Evolutionary conservation across 371 early-diverging fungal genomes (phyloP).

Genomic region (Syncephalastrum monosporum): DNA sequence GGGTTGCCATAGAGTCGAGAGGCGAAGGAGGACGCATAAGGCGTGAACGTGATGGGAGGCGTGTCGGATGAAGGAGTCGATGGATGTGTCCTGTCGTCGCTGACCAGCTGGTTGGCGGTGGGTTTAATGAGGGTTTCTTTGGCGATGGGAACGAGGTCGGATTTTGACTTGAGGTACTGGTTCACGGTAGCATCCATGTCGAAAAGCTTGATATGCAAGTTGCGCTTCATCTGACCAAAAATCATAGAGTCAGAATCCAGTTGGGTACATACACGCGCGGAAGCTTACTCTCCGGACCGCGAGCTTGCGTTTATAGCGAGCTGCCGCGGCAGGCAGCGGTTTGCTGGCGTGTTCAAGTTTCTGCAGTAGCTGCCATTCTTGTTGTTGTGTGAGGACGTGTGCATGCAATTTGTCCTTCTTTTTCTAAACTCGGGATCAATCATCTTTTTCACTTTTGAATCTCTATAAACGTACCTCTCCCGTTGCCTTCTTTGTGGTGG

Average conservation of each 20-base stretch:
- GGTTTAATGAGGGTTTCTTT: constrained; percentile 27
- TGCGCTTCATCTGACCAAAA: constrained; percentile 47
- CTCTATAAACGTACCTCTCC: too few species aligned
- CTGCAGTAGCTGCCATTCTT: constrained; percentile 63
- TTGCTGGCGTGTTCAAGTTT: constrained; percentile 50
- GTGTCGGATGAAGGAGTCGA: constrained; percentile 6
- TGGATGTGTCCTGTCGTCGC: constrained; percentile 4
- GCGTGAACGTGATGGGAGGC: constrained; percentile 45
- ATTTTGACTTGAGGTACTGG: constrained; percentile 30
- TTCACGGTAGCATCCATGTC: constrained; percentile 58
- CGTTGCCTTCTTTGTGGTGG: too few species aligned
- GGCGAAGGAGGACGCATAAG: constrained; percentile 71
- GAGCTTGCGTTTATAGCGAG: constrained; percentile 66
- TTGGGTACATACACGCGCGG: too few species aligned
- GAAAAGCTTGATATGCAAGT: constrained; percentile 60
- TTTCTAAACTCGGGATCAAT: neutral
- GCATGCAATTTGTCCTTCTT: too few species aligned
- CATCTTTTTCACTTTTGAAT: neutral
- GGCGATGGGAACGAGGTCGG: constrained; percentile 37
- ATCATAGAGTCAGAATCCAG: neutral
- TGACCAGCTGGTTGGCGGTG: constrained; percentile 20
- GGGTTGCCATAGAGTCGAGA: constrained; percentile 70
- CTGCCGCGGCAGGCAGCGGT: constrained; percentile 48
- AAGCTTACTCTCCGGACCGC: constrained; percentile 52
- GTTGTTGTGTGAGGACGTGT: constrained; percentile 31